These are phyloP conservation scores for Kurtzmaniella quercitrusa DNA, from an alignment of 1,139 yeast species.

Conservation along the genomic window DNA sequence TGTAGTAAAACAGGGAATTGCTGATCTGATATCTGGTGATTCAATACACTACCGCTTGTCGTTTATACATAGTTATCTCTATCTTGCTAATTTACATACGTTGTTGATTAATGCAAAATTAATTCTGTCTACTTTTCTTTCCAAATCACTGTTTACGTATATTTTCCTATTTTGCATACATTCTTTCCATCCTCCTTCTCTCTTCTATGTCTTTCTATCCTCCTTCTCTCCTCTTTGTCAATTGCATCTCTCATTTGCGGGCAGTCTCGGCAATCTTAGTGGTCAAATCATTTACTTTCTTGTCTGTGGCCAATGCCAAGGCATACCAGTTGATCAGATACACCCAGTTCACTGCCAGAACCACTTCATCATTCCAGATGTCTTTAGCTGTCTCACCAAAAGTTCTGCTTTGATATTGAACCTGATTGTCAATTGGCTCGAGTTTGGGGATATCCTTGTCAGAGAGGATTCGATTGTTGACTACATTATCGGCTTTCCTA, in stretches of 20 bases:
- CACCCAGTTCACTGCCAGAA: conserved; percentile 62
- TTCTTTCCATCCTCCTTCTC: no score
- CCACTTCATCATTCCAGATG: conserved; percentile 77
- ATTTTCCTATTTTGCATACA: no score
- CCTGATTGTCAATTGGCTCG: conserved; percentile 38
- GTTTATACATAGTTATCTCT: no score
- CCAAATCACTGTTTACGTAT: no score
- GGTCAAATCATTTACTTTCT: conserved; percentile 25
- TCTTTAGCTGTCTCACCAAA: conserved; percentile 66
- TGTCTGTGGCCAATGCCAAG: conserved; percentile 36
- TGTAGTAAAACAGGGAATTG: no score
- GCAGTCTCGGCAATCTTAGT: conserved; percentile 22
- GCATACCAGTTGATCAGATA: conserved; percentile 53
- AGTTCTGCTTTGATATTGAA: conserved; percentile 10
- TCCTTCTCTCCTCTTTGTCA: no score
- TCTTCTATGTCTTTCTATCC: no score
- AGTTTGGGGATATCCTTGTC: conserved; percentile 32
- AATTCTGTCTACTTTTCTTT: no score
- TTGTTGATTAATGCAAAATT: background rate
- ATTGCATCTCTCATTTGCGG: background rate
- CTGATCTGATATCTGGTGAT: no score
- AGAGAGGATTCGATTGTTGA: conserved; percentile 47
- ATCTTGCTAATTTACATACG: background rate
- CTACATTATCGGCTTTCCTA: conserved; percentile 41
- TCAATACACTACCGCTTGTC: no score